A percentile compares a stretch with the other conserved stretches of the same genome.
These are phyloP conservation scores for Phlyctochytrium planicorne DNA, from an alignment of 192 early-diverging fungal species.

Conservation along the genomic window DNA sequence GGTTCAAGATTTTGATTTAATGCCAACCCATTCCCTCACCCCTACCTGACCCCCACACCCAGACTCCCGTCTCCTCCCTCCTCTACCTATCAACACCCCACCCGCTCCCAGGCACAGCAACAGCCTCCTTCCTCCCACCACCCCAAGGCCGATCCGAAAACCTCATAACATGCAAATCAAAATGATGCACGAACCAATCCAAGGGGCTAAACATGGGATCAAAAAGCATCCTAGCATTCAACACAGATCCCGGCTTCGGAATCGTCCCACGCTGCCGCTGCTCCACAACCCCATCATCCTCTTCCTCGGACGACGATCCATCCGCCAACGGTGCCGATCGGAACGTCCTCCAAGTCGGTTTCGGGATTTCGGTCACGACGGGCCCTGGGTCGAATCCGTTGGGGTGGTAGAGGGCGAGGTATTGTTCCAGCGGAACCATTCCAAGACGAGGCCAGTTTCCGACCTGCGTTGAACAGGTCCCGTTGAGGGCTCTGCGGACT, in stretches of 20 bases:
- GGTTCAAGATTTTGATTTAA: too few relatives aligned
- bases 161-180: neutral
- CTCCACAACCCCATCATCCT: too few relatives aligned
- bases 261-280: neutral
- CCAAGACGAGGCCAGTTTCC: neutral
- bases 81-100: too few relatives aligned
- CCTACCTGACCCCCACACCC: too few relatives aligned
- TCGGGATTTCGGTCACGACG: neutral
- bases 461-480: neutral
- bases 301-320: too few relatives aligned
- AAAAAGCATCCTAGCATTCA: neutral
- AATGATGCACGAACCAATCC: neutral
- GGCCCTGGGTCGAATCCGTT: neutral
- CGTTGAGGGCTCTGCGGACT: neutral
- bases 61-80: too few relatives aligned
- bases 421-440: neutral
- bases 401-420: neutral
- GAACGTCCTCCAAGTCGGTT: neutral
- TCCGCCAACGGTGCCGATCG: neutral
- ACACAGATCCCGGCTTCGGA: neutral
- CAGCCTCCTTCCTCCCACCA: too few relatives aligned
- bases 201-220: neutral
- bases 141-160: neutral
- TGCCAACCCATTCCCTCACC: too few relatives aligned
- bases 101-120: too few relatives aligned